These are phyloP conservation scores for Geopyxis carbonaria DNA, from an alignment of 495 filamentous ascomycete species.

Conservation along the genomic window DNA sequence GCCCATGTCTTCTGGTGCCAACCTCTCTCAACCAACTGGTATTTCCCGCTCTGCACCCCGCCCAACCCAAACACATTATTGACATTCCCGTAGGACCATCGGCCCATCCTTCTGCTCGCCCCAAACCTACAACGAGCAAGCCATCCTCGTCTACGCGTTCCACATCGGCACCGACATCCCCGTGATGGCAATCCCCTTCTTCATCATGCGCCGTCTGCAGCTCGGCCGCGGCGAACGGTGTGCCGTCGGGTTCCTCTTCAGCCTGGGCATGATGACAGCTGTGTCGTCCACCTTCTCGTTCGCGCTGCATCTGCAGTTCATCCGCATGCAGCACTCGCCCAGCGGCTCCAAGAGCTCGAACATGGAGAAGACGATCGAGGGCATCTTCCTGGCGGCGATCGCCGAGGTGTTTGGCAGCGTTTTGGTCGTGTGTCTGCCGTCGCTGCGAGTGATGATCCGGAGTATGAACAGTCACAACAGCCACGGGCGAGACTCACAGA, in stretches of 20 bases:
- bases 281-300: conserved; percentile 1
- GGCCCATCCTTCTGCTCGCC: background rate
- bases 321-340: background rate
- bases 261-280: conserved; percentile 1
- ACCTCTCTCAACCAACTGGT: conserved; percentile 2
- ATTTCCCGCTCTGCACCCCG: background rate
- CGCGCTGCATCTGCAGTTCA: conserved; percentile 3
- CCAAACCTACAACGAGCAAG: background rate
- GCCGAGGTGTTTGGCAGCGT: conserved; percentile 1
- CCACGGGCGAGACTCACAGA: no score
- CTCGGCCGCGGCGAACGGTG: conserved; percentile 3
- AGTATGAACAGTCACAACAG: no score
- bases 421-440: conserved; percentile 3
- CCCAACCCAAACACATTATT: background rate
- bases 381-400: conserved; percentile 1
- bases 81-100: background rate
- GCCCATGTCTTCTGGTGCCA: conserved; percentile 2
- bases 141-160: conserved; percentile 1
- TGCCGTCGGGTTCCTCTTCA: conserved; percentile 3
- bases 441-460: background rate
- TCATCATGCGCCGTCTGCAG: conserved; percentile 2
- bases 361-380: background rate
- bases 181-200: conserved; percentile 3
- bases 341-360: background rate
- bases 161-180: conserved; percentile 6